phyloP scores from a whole-genome alignment of 2,329 filamentous ascomycete genomes.

The Fusarium sp. region DNA sequence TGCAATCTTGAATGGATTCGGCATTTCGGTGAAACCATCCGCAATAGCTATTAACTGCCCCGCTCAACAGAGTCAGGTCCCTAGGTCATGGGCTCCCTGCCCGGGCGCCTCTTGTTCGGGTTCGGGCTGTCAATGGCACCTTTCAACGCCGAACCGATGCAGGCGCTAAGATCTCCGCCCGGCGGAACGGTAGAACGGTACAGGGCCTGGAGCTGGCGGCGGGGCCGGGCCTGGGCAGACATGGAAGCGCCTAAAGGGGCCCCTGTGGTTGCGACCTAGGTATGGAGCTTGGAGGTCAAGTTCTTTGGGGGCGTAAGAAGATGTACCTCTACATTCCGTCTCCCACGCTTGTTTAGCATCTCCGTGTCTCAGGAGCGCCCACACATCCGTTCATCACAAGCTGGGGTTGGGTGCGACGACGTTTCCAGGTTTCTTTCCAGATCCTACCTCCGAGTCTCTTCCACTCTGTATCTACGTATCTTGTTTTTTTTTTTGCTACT shows the following conservation, averaged over 20 bases:
- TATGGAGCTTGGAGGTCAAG: too few species aligned
- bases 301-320: background rate
- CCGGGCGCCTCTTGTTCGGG: background rate
- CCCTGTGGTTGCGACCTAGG: background rate
- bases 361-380: conserved; percentile 31
- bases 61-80: background rate
- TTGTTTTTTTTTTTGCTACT: background rate
- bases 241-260: conserved; percentile 28
- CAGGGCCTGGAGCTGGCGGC: conserved; percentile 6
- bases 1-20: conserved; percentile 14
- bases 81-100: background rate
- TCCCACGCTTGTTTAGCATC: background rate
- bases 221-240: conserved; percentile 17
- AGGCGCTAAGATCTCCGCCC: conserved; percentile 28
- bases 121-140: conserved; percentile 9
- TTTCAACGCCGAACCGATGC: background rate
- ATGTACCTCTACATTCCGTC: conserved; percentile 18
- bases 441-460: conserved; percentile 3
- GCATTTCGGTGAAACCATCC: conserved; percentile 17
- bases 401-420: conserved; percentile 27
- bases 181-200: conserved; percentile 19
- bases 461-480: conserved; percentile 4
- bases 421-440: conserved; percentile 35
- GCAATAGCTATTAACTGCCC: background rate
- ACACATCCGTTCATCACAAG: conserved; percentile 32